phyloP scores from a whole-genome alignment of 2,329 filamentous ascomycete species.

The Sclerotinia minor region DNA sequence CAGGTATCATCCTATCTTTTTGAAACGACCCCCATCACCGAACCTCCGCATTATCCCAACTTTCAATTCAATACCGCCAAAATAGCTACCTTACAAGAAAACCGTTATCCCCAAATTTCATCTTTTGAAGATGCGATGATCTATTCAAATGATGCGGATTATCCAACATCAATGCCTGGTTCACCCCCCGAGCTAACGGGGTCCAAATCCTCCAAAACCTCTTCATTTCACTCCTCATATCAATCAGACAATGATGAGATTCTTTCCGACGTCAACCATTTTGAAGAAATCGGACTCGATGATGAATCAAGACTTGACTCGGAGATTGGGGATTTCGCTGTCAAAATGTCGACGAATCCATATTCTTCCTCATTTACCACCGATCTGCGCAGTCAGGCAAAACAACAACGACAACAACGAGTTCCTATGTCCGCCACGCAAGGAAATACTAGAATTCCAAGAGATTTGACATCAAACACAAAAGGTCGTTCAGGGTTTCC shows the following conservation, averaged over 20 bases:
- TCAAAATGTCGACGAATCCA: slow-evolving; percentile 37
- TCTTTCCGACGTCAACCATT: slow-evolving; percentile 74
- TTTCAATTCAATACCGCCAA: slow-evolving; percentile 35
- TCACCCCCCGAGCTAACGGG: slow-evolving; percentile 77
- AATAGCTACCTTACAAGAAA: slow-evolving; percentile 40
- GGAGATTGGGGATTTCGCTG: slow-evolving; percentile 38
- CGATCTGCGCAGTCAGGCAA: slow-evolving; percentile 35
- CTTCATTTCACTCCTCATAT: slow-evolving; percentile 78
- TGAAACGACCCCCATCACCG: slow-evolving; percentile 5
- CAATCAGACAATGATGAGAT: slow-evolving; percentile 70
- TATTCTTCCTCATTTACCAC: slow-evolving; percentile 36
- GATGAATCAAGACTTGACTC: slow-evolving; percentile 53
- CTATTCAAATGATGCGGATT: slow-evolving; percentile 32
- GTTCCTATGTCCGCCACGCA: slow-evolving; percentile 34
- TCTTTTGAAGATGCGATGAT: slow-evolving; percentile 38
- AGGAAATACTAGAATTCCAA: slow-evolving; percentile 34
- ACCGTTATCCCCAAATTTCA: slow-evolving; percentile 29
- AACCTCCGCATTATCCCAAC: not conserved
- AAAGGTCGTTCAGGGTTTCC: slow-evolving; percentile 33
- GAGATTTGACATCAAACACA: slow-evolving; percentile 37
- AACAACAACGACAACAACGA: slow-evolving; percentile 30
- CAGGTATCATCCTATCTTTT: slow-evolving; percentile 21
- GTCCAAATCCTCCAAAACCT: slow-evolving; percentile 89
- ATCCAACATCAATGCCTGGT: slow-evolving; percentile 49
- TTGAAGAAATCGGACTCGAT: slow-evolving; percentile 90